Evolutionary conservation across 2,329 filamentous ascomycete genomes (phyloP), one percentile per base, ranked within the genome.

Genomic region (Teratosphaeria pseudoeucalypti): DNA sequence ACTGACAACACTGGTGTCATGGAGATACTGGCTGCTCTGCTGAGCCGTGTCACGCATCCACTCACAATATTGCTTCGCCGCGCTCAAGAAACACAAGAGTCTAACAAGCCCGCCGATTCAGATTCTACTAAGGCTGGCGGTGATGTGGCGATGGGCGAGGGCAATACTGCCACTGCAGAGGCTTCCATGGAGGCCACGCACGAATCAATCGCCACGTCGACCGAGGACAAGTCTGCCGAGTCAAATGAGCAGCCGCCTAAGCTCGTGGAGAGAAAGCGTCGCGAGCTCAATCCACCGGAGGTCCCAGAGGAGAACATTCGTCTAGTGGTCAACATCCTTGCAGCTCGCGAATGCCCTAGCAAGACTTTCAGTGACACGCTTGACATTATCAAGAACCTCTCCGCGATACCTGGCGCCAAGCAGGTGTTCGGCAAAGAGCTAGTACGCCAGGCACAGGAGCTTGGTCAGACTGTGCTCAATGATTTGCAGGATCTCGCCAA

Each of bases 301-400:
- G 87, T 99, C 58, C 92, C 94, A 5, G 85, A 92, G 34, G 83
- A 91, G 70, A 96, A 97, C 71, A 82, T 99, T 59, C 89, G 89
- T 60, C 80, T 97, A 60, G 91, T 99, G n/a, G 89, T 97, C 67
- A 94, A 94, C 72, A 96, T 99, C 60, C 89, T 99, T 65, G 90
- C 95, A 52, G 92, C 92, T 63, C 88, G 92, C 55, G 94, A 99
- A 74, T 99, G 94, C 76, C 96, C 90, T 70, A 92, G 90, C 63
- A 96, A 96, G 79, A 97, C 94, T 0, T 99, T 99, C 81, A 89
- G 94, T 71, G 95, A 97, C 74, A 97, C 94, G 0, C 83, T 99
- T 58, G 94, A 92, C 16, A 95, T 95, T n/a, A 96, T 99, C 79
- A 97, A 96, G 77, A 96, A 97, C 70, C 82, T 99, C 52, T 97